phyloP scores from a whole-genome alignment of 2,329 filamentous ascomycete genomes.

The Colletotrichum sp. region DNA sequence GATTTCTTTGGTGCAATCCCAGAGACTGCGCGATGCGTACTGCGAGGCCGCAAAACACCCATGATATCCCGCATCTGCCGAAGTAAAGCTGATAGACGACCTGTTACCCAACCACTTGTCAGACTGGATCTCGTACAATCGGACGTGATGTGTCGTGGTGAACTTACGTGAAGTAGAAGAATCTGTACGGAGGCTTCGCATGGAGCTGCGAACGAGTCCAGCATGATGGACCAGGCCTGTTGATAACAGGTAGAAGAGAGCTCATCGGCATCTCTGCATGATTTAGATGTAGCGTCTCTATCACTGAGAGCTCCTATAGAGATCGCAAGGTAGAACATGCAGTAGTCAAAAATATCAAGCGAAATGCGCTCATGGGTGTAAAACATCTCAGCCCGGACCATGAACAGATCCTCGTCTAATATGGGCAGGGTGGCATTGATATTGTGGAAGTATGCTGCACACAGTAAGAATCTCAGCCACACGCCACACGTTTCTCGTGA shows the following conservation, averaged over 20 bases:
- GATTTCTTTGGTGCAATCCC: background rate
- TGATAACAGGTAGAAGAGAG: background rate
- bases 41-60: background rate
- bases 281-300: background rate
- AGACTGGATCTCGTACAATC: too few species aligned
- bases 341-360: background rate
- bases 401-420: background rate
- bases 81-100: background rate
- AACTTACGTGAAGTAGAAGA: background rate
- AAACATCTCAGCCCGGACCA: background rate
- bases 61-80: background rate
- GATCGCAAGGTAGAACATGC: background rate
- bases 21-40: background rate
- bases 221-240: background rate
- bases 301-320: background rate
- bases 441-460: background rate
- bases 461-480: background rate
- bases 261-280: background rate
- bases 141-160: background rate
- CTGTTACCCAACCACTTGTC: background rate
- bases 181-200: background rate
- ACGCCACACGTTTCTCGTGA: background rate
- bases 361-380: background rate
- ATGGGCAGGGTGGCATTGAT: background rate
- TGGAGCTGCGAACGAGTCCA: background rate